These are phyloP conservation scores for Euphrasia confusa DNA, from an alignment of 257 asterid species.

Conservation along the genomic window DNA sequence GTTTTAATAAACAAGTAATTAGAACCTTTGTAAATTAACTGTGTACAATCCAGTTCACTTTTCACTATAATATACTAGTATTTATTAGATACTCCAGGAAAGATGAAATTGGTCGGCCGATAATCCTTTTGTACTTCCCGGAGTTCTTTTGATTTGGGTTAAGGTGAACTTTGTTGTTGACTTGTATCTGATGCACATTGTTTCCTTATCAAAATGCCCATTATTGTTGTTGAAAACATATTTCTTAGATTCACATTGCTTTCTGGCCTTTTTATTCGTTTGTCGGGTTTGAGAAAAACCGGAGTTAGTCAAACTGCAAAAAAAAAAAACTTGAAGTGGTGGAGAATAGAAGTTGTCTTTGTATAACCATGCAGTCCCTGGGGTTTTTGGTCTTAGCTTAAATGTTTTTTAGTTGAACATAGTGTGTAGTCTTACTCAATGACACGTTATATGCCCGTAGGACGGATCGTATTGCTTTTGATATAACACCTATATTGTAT, in stretches of 20 bases:
- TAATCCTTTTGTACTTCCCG: no score
- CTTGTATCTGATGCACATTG: slow-evolving; percentile 11
- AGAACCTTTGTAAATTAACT: neutral
- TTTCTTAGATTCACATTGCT: neutral
- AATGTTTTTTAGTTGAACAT: neutral
- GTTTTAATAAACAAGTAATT: neutral
- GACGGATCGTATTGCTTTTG: neutral
- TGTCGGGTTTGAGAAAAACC: neutral
- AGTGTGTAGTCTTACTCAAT: neutral
- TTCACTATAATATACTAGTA: no score
- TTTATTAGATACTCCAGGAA: no score
- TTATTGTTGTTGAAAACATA: neutral
- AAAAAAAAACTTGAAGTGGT: neutral
- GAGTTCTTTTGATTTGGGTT: no score
- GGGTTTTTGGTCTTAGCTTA: no score
- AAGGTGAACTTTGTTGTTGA: slow-evolving; percentile 8
- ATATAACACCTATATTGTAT: neutral
- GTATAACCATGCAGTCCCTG: neutral
- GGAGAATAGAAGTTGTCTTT: slow-evolving; percentile 1
- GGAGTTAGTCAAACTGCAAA: slow-evolving; percentile 8
- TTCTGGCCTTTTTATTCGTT: neutral
- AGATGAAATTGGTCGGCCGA: no score
- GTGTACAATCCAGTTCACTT: no score
- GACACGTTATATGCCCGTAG: no score
- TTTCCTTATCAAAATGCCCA: neutral